Conservation (phyloP, 148 eudicot genomes). For the Rhododendron simsii region DNA sequence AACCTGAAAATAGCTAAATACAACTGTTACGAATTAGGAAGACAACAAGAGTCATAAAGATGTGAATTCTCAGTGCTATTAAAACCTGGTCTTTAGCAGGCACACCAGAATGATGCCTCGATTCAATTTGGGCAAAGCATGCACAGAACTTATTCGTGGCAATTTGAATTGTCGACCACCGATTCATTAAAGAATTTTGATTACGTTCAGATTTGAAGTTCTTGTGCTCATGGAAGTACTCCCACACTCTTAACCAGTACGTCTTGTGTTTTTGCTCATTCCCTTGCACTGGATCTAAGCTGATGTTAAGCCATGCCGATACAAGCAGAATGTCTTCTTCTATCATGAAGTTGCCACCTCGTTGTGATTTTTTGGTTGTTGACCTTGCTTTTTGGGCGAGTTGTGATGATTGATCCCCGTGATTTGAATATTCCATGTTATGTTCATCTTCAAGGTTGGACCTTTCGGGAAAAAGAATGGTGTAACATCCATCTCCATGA, state of each 20-base stretch:
- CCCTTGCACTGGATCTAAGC: not conserved
- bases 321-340: slow-evolving; percentile 1
- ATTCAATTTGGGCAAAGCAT: not conserved
- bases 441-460: not conserved
- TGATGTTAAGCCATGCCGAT: not conserved
- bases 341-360: not conserved
- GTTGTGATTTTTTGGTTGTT: not conserved
- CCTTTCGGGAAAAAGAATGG: not conserved
- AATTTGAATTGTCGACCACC: not conserved
- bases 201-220: not conserved
- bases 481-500: not conserved
- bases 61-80: not conserved
- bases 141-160: not conserved
- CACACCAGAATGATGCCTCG: not conserved
- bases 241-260: not conserved
- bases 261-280: not conserved
- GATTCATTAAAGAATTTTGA: not conserved
- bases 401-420: not conserved
- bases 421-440: not conserved
- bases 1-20: not conserved
- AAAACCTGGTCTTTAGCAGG: not conserved
- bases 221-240: not conserved
- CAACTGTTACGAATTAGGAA: not conserved
- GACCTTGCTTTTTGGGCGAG: not conserved
- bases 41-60: not conserved